Base-by-base conservation (phyloP, 192 early-diverging fungal genomes). In the Coemansia sp. region DNA sequence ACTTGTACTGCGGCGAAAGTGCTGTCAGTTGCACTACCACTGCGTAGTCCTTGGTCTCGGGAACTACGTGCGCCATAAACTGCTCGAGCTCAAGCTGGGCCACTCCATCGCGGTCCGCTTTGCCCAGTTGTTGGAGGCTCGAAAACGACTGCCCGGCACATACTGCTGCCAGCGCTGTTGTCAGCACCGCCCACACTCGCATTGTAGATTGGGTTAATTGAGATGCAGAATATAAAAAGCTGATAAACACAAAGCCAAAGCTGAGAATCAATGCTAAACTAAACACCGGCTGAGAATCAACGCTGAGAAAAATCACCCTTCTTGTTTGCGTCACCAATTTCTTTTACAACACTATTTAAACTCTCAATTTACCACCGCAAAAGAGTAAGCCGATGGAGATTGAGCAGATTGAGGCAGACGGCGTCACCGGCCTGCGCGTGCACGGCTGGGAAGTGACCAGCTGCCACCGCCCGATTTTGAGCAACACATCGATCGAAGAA, bases 391-490 rank as follows among this genome's bases (percentile, higher is more conserved):
- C 31, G 1, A 34, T 34, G 31, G 47, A 48, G 7, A 18, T n/a
- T 42, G 74, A 77, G 42, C 61, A 64, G 58, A 79, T 79, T 44
- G 76, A 79, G 21, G 38, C 64, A 2, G 71, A 73, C 6, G 54
- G 63, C 46, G 63, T 73, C 4, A 59, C 64, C 58, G 76, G 76
- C 15, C 47, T 79, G 67, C 71, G 76, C 18, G 52, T 86, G 15
- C 36, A 46, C 36, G 82, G 73, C 44, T 88, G 87, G 87, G 71
- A 73, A 48, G 78, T 88, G 25, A 82, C 77, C 37, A 84, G 82
- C 48, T 63, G 74, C 56, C 86, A 85, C 51, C 74, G 58, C 44
- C 83, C 86, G n/a, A 88, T 88, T 18, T 82, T 76, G 58, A 87
- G 83, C 72, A 64, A 84, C 49, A 59, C 56, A 6, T 75, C 84